Conservation (phyloP, 2,329 filamentous ascomycete genomes). For the Coniochaeta pulveracea region DNA sequence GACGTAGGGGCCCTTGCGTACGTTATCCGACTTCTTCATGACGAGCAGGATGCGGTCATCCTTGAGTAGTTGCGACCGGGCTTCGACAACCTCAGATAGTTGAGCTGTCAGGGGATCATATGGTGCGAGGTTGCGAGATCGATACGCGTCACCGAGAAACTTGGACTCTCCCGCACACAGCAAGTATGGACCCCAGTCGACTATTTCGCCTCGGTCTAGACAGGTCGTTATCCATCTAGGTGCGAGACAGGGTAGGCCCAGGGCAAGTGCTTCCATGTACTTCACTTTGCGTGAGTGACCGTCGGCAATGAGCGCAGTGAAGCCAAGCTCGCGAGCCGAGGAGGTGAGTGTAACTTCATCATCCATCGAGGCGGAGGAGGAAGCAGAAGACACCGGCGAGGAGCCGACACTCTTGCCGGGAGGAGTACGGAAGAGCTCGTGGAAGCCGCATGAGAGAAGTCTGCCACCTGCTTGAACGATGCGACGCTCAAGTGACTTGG, state of each 20-base stretch:
- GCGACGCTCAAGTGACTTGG: constrained; percentile 38
- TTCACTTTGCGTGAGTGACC: constrained; percentile 78
- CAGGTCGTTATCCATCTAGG: constrained; percentile 73
- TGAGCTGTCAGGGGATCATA: constrained; percentile 47
- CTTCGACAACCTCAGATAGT: constrained; percentile 44
- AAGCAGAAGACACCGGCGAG: constrained; percentile 11
- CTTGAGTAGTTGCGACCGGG: constrained; percentile 51
- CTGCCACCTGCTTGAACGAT: constrained; percentile 63
- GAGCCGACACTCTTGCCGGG: constrained; percentile 20
- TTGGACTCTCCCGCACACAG: constrained; percentile 74
- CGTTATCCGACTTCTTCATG: constrained; percentile 51
- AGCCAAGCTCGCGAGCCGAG: constrained; percentile 47
- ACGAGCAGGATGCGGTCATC: constrained; percentile 62
- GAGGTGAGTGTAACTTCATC: constrained; percentile 40
- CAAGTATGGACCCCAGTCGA: constrained; percentile 73
- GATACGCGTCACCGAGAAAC: constrained; percentile 64
- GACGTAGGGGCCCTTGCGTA: constrained; percentile 58
- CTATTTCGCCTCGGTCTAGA: constrained; percentile 43
- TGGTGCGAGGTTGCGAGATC: constrained; percentile 56
- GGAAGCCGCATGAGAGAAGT: constrained; percentile 65
- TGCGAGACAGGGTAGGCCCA: constrained; percentile 79
- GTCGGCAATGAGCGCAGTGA: constrained; percentile 79
- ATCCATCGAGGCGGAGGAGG: constrained; percentile 12
- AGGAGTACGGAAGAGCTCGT: constrained; percentile 58
- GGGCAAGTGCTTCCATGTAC: constrained; percentile 86